Percentiles rank a stretch among this genome's conserved stretches.
Conservation (phyloP, 371 early-diverging fungal species). For the Parasitella parasitica region DNA sequence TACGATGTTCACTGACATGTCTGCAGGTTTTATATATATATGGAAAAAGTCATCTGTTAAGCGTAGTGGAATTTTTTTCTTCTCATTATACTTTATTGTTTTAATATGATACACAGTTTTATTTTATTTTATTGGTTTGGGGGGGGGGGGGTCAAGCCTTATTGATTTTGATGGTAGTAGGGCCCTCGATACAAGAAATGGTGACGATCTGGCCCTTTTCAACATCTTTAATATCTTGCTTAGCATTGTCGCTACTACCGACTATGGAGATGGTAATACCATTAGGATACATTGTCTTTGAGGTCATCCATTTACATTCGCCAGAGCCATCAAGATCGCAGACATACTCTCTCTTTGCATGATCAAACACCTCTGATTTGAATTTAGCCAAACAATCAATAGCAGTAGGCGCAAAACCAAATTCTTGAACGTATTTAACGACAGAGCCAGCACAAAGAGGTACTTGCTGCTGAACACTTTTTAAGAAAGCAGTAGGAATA, state of each 20-base stretch:
- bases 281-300: conserved; percentile 38
- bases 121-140: background rate
- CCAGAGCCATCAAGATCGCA: conserved; percentile 25
- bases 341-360: conserved; percentile 22
- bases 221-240: conserved; percentile 8
- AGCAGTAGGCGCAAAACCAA: conserved; percentile 36
- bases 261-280: conserved; percentile 34
- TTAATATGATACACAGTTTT: background rate
- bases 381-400: conserved; percentile 9
- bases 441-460: conserved; percentile 46
- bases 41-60: too few species aligned
- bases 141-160: too few species aligned
- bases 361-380: conserved; percentile 33
- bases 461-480: conserved; percentile 35
- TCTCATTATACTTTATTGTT: background rate
- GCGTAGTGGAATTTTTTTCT: background rate
- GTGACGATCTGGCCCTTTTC: conserved; percentile 9
- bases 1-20: background rate
- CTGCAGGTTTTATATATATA: too few species aligned
- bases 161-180: conserved; percentile 21
- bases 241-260: conserved; percentile 17
- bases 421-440: conserved; percentile 27
- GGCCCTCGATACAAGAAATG: conserved; percentile 17
- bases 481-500: conserved; percentile 41
- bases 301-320: conserved; percentile 15